Evolutionary conservation across 306 rosid species (phyloP), one percentile per base, ranked within the genome.

Genomic region (Macrotyloma uniflorum): DNA sequence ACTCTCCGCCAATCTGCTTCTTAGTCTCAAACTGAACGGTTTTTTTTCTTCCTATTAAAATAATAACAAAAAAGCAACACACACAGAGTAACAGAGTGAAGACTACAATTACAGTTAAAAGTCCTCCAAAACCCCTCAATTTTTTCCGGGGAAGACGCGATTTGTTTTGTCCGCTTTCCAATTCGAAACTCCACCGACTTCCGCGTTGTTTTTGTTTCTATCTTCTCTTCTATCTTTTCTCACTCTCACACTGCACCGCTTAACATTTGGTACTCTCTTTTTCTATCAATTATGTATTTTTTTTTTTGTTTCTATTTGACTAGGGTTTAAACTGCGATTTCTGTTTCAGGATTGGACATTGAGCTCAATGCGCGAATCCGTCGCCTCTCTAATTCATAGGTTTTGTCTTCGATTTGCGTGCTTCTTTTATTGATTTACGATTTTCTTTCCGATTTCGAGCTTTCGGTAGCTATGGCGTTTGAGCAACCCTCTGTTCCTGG

Each of bases 401-500:
- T 59, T 70, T 38, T 13, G 35, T 51, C 33, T 64, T 64, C 67
- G 59, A 72, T 80, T 72, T 45, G 10, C 13, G 57, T 68, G 46
- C 30, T 72, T 38, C 46, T 78, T 72, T 14, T 35, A 59, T 61
- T 87, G 81, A 65, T 83, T 83, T 51, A 14, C 16, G 19, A 11
- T 63, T 77, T 22, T 75, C 8, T 72, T 40, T 67, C 28, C 14
- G 20, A 8, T 69, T 65, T 81, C 1, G 30, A 16, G 16, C 58
- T 68, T 68, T 74, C 22, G 20, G 6, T 74, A 18, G 53, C 70
- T 35, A 92, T 94, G 98, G 96, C 97, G 85, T 94, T 89, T 83
- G 97, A 94, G 74, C 95, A 88, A 53, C 89, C 70, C 59, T 85
- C 91, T 12, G 13, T 80, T 69, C 88, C 93, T 10, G 9, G 69